A percentile compares a stretch with the other conserved stretches of the same genome.
phyloP scores from a whole-genome alignment of 495 filamentous ascomycete genomes.

The Lineolata rhizophorae region DNA sequence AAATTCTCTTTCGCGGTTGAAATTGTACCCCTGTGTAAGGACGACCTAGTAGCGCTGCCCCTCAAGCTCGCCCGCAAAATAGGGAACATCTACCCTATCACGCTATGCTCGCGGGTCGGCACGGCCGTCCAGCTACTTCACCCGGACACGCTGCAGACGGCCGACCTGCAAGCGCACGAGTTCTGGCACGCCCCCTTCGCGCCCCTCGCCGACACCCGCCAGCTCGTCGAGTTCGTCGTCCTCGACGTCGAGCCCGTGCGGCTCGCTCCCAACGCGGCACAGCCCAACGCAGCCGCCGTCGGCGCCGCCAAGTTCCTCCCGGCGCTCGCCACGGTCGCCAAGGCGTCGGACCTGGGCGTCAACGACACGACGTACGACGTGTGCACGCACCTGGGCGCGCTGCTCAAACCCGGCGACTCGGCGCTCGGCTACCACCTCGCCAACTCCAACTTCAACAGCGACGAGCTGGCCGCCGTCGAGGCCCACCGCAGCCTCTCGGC shows the following conservation, averaged over 20 bases:
- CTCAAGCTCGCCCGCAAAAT: conserved; percentile 63
- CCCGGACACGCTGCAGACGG: conserved; percentile 71
- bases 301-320: conserved; percentile 53
- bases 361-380: conserved; percentile 74
- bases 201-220: conserved; percentile 60
- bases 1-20: conserved; percentile 81
- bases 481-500: conserved; percentile 41
- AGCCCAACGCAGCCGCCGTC: too few relatives aligned
- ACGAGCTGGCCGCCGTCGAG: conserved; percentile 59
- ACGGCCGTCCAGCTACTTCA: conserved; percentile 79
- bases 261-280: too few relatives aligned
- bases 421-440: conserved; percentile 78
- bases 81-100: conserved; percentile 68
- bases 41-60: conserved; percentile 84
- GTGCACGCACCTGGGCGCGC: conserved; percentile 69
- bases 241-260: conserved; percentile 79
- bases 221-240: conserved; percentile 78
- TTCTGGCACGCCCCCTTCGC: conserved; percentile 83
- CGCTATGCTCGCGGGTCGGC: conserved; percentile 73
- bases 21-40: conserved; percentile 83
- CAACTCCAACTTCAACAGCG: conserved; percentile 81
- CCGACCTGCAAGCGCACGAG: conserved; percentile 53
- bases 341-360: conserved; percentile 67
- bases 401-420: conserved; percentile 77
- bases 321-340: conserved; percentile 69